Evolutionary conservation across 306 rosid genomes (phyloP), one percentile per base, ranked within the genome.

Genomic region (Trifolium dubium): DNA sequence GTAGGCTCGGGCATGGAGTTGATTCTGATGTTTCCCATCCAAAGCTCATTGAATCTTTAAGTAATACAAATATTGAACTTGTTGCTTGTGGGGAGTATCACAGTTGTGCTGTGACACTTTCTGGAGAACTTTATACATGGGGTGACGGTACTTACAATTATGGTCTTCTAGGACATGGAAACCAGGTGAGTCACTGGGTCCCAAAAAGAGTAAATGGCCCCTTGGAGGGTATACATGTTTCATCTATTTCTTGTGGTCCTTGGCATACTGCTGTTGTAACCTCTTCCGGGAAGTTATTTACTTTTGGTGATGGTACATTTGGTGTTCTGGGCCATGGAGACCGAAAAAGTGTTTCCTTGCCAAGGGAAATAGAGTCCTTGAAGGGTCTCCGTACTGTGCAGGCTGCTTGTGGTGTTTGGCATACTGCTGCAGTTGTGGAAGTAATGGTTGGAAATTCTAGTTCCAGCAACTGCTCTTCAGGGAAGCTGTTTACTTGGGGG

Each of bases 381-480:
- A 93, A 91, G 89, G 98, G 98, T 64, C 96, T 93, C 65, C 96
- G 97, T 15, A 91, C 96, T 40, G 98, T 93, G 69, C 90, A 86
- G 76, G 98, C 96, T 67, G 90, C 98, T 64, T 93, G 98, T 86
- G 98, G 98, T 58, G 98, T 89, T 82, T 93, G 98, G 98, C 98
- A 93, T 76, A 91, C 98, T 66, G 98, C 98, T 82, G 98, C 98
- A 34, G 92, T 93, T 70, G 96, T 93, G 67, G 98, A 93, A 88
- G 94, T 93, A 83, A 91, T 93, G 93, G 93, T 88, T 71, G 97
- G 97, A 68, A 93, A 91, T 79, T 86, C 98, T 61, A 85, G 92
- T 86, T 88, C 96, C 67, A 88, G 97, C 77, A 93, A 88, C 82
- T 89, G 93, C 78, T 93, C 98, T 83, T 91, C 97, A 40, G 98